Evolutionary conservation across 2,329 filamentous ascomycete species (phyloP).

Genomic region (Penicillium griseofulvum): DNA sequence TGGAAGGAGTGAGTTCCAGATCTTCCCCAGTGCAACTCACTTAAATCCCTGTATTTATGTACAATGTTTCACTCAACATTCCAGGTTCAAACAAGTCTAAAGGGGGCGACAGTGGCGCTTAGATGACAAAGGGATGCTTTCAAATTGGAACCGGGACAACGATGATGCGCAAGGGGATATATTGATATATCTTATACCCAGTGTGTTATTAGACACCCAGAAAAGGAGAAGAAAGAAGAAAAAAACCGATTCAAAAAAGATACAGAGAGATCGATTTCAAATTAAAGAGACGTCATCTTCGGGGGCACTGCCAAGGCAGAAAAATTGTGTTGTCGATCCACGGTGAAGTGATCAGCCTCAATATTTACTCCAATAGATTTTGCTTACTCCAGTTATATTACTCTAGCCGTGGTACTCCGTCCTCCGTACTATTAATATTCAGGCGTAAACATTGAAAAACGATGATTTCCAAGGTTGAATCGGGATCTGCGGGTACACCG

Average conservation of each 20-base stretch:
- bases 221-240: not conserved
- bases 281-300: not conserved
- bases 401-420: not conserved
- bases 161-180: not conserved
- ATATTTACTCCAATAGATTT: not conserved
- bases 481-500: not conserved
- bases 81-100: not conserved
- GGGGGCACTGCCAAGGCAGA: conserved; percentile 4
- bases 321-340: not conserved
- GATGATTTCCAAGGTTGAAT: too few species aligned
- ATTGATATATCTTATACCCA: not conserved
- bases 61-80: not conserved
- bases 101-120: conserved; percentile 1
- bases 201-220: not conserved
- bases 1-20: not conserved
- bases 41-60: conserved; percentile 1
- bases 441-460: too few species aligned
- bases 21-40: not conserved
- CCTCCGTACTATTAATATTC: not conserved
- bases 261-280: not conserved
- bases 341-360: not conserved
- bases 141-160: not conserved
- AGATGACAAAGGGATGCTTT: not conserved
- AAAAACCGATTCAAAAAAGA: not conserved
- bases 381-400: not conserved